Conservation (phyloP, 1,284 basidiomycete genomes). For the Microbotryum scabiosae region DNA sequence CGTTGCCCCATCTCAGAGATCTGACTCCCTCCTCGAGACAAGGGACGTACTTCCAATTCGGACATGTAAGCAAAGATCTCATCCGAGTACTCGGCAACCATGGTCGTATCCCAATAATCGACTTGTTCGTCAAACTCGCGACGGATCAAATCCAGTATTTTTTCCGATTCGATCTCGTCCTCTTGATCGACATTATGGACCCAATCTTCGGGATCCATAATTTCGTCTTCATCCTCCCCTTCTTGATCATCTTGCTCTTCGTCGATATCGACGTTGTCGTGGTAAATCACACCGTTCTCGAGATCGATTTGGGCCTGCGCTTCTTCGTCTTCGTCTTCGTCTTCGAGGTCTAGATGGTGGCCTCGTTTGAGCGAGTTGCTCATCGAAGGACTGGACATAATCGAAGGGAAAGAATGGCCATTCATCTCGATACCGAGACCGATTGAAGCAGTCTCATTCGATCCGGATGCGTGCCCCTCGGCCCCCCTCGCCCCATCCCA, state of each 20-base stretch:
- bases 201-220: conserved; percentile 23
- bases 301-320: conserved; percentile 39
- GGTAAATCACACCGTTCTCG: conserved; percentile 29
- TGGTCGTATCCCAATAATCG: conserved; percentile 82
- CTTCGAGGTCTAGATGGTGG: conserved; percentile 40
- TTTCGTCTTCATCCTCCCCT: conserved; percentile 5
- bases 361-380: conserved; percentile 13
- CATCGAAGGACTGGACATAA: neutral
- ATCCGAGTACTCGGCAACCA: conserved; percentile 96
- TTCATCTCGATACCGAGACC: neutral
- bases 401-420: neutral
- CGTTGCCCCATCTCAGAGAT: neutral
- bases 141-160: conserved; percentile 38
- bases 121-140: conserved; percentile 48
- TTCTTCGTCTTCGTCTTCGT: conserved; percentile 44
- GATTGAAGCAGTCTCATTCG: neutral
- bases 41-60: conserved; percentile 63
- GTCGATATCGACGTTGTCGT: conserved; percentile 25
- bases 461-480: neutral
- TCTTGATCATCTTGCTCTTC: neutral
- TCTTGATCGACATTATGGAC: conserved; percentile 16
- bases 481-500: too few species aligned
- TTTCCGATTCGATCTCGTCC: conserved; percentile 17
- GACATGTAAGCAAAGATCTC: conserved; percentile 97
- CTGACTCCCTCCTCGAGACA: neutral